Evolutionary conservation across 441 rosid species (phyloP), one percentile per base, ranked within the genome.

Genomic region (Theobroma grandiflorum): DNA sequence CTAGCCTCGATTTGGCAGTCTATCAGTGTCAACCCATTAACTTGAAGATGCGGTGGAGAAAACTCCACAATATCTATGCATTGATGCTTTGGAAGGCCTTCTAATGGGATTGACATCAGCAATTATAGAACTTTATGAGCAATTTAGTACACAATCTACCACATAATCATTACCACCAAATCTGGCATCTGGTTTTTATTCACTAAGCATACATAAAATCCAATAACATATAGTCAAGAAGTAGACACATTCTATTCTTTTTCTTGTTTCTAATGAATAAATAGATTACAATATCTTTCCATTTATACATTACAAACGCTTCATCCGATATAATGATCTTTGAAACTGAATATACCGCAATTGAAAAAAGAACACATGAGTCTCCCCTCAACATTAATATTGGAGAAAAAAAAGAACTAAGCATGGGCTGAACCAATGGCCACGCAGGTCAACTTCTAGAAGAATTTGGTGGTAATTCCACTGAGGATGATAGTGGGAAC

Each of bases 371-470:
- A 49, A 50, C 35, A 26, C 64, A 10, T 59, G 64, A 59, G 22
- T 59, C 64, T 59, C 37, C 14, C 37, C 33, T 2, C 3, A 4
- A 11, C 64, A 22, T 22, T 18, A 37, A 35, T 37, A 26, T 53
- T 53, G 49, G 55, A 72, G 63, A 53, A 53, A 35, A 35, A 8
- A 35, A 18, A 31, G 7, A 35, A 1, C 9, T 2, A 14, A 5
- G 42, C 42, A 63, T 63, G 67, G n/a, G n/a, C 42, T 12, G 42
- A 53, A 72, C 47, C 31, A 72, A 6, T 72, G 63, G 31, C n/a
- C 63, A 72, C 40, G 18, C 35, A 35, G 38, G 91, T 91, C 92
- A 91, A 81, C 89, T 79, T 91, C 94, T 89, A 87, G 91, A 89
- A 81, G 79, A 35, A 75, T 72, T 67, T 69, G 85, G 88, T 87